phyloP scores from a whole-genome alignment of 2,329 filamentous ascomycete species.

The Paraphoma chrysanthemicola region DNA sequence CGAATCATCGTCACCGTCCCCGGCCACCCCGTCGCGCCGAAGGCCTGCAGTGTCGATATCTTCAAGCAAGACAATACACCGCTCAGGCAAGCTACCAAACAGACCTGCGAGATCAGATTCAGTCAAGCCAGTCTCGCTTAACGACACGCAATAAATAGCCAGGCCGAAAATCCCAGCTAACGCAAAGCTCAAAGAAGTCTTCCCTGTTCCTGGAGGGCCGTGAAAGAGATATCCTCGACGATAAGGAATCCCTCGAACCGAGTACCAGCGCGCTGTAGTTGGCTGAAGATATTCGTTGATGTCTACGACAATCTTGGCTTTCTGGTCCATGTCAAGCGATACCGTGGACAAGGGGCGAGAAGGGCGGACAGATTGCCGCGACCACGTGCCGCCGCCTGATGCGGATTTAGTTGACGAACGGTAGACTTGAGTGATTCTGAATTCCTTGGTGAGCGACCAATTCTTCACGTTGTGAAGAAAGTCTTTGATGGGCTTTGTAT shows the following conservation, averaged over 20 bases:
- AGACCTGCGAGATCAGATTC: conserved; percentile 66
- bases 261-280: conserved; percentile 76
- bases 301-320: conserved; percentile 70
- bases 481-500: conserved; percentile 56
- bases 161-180: conserved; percentile 57
- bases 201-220: conserved; percentile 82
- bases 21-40: conserved; percentile 32
- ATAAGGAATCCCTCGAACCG: conserved; percentile 83
- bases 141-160: conserved; percentile 54
- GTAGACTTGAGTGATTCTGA: conserved; percentile 54
- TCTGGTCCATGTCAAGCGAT: conserved; percentile 72
- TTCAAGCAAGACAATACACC: conserved; percentile 56
- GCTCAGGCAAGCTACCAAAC: conserved; percentile 52
- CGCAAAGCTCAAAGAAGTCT: conserved; percentile 59
- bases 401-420: neutral
- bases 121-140: conserved; percentile 73
- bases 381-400: conserved; percentile 39
- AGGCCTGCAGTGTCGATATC: conserved; percentile 58
- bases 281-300: conserved; percentile 82
- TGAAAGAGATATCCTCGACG: conserved; percentile 82
- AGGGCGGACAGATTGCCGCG: conserved; percentile 60
- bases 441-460: conserved; percentile 52
- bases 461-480: conserved; percentile 55
- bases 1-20: neutral
- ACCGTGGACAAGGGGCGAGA: conserved; percentile 77